Evolutionary conservation across 108 stramenopile species (phyloP), one percentile per base, ranked within the genome.

Genomic region (Stephanodiscus triporus): DNA sequence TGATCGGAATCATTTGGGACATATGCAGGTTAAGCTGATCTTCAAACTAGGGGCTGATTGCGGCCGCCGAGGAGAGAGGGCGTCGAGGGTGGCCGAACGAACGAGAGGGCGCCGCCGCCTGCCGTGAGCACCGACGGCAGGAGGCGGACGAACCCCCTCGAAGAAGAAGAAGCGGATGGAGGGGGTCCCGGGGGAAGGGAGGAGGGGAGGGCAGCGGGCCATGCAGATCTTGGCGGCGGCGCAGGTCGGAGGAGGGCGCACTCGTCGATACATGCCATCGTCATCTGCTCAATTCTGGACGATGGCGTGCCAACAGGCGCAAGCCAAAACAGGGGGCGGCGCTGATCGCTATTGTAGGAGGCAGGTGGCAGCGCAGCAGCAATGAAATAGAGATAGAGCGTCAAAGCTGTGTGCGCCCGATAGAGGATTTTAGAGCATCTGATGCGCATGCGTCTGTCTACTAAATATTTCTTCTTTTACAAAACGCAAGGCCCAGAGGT

Each of bases 251-350:
- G 26, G 89, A 76, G 50, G 56, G 29, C 19, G 82, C 66, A 29
- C 23, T 49, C 2, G 83, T 73, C 24, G 63, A 42, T 7, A 5
- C 8, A 47, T 38, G 73, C 13, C 69, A 71, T 59, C 76, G 83
- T 10, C 94, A 91, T 68, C 91, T 91, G 2, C 83, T 95, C 30
- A 95, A 95, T 61, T 91, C 90, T 11, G 94, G 89, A 55, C 82
- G 94, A 50, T 77, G 94, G 47, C 73, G 94, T 5, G 94, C 94
- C 55, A 95, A 95, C 69, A 73, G 91, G 54, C 64, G 94, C 51
- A 95, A 95, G 68, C 91, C 94, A 7, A 43, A 59, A 9, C n/a
- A n/a, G n/a, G 69, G 60, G 36, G 51, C 59, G 14, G 76, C 56
- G 45, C 14, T 32, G 68, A 72, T 76, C 51, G 77, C 66, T 8